Conservation (phyloP, 2,329 filamentous ascomycete species). For the Fusarium begoniae region DNA sequence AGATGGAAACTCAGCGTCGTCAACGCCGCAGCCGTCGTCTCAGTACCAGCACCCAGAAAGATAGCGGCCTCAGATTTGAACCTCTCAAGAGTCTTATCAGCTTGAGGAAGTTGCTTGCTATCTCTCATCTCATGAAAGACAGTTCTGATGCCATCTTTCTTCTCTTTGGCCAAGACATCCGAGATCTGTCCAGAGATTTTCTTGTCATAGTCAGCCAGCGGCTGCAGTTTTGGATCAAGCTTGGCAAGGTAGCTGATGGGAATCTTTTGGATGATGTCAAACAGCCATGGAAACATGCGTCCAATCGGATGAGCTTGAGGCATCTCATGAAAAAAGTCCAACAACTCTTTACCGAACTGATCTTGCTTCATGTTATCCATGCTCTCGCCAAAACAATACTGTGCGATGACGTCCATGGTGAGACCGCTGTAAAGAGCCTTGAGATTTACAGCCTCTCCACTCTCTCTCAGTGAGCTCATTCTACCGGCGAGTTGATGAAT, state of each 20-base stretch:
- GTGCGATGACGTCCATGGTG: not conserved
- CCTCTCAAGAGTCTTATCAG: not conserved
- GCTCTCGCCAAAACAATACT: not conserved
- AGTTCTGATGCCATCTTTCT: not conserved
- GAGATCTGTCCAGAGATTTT: not conserved
- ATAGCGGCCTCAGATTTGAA: constrained; percentile 3
- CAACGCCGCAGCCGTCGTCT: not conserved
- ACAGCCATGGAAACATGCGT: not conserved
- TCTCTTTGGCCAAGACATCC: not conserved
- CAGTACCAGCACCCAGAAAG: not conserved
- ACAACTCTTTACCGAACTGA: not conserved
- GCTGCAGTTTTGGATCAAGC: not conserved
- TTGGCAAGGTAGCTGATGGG: not conserved
- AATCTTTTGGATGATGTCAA: not conserved
- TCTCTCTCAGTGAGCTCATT: not conserved
- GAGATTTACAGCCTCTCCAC: not conserved
- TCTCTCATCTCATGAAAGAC: constrained; percentile 3
- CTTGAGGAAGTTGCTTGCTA: not conserved
- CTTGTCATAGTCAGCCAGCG: not conserved
- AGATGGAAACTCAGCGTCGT: not conserved
- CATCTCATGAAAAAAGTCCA: constrained; percentile 5
- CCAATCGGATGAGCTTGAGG: not conserved
- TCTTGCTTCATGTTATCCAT: constrained; percentile 6
- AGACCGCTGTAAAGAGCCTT: not conserved
- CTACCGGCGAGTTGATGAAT: not conserved